phyloP scores from a whole-genome alignment of 2,329 filamentous ascomycete genomes.

The Bertia moriformis region DNA sequence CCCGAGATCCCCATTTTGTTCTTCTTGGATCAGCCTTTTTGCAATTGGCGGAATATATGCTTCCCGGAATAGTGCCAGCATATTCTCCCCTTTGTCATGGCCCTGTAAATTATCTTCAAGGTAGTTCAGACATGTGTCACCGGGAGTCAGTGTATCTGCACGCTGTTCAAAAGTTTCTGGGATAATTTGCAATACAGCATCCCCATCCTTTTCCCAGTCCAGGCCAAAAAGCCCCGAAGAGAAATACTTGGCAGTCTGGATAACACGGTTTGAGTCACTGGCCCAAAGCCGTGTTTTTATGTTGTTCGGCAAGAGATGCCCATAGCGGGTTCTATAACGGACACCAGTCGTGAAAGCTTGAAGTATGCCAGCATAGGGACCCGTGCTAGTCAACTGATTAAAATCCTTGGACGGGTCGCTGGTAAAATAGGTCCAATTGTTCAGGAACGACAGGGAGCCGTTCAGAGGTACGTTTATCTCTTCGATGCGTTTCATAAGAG shows the following conservation, averaged over 20 bases:
- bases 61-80: constrained; percentile 27
- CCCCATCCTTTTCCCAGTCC: constrained; percentile 20
- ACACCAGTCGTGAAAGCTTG: constrained; percentile 37
- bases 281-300: constrained; percentile 29
- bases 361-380: constrained; percentile 38
- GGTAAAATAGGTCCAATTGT: constrained; percentile 38
- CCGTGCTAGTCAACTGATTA: constrained; percentile 36
- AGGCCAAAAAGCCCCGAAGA: constrained; percentile 36
- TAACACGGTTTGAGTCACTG: constrained; percentile 33
- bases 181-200: constrained; percentile 30
- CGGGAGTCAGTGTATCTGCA: constrained; percentile 39
- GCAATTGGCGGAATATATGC: constrained; percentile 30
- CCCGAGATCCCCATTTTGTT: not conserved
- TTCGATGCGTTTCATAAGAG: constrained; percentile 29
- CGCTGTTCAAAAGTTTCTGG: constrained; percentile 32
- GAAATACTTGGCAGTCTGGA: constrained; percentile 40
- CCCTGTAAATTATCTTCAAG: constrained; percentile 21
- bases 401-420: constrained; percentile 21
- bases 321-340: constrained; percentile 34
- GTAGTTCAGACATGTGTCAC: constrained; percentile 24
- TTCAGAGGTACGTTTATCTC: constrained; percentile 21
- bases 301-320: constrained; percentile 20
- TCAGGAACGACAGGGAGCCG: constrained; percentile 36
- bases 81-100: constrained; percentile 30
- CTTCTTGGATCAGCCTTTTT: constrained; percentile 18